Evolutionary conservation across 805 yeast genomes (phyloP), one percentile per base, ranked within the genome.

Genomic region (Monosporozyma unispora): DNA sequence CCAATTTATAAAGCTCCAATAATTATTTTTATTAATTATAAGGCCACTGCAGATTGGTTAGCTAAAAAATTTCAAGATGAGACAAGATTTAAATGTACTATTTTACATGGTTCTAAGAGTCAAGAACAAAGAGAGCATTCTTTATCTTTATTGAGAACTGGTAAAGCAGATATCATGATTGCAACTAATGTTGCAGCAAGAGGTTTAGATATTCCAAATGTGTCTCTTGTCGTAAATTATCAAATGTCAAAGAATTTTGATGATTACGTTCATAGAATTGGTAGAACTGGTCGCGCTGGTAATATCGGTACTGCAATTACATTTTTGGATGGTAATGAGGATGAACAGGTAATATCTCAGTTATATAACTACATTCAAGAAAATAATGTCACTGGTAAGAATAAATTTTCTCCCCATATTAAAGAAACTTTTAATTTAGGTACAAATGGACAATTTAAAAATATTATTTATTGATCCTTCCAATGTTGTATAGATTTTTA

Each of bases 101-200:
- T 82, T 0, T 75, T 91, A 58, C 97, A 91, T 66, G 98, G 98
- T 12, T 82, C 90, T 0, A 87, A 85, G 62, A 75, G 83, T 1
- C 99, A 91, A 67, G 85, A 80, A 11, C 83, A 83, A 58, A 78
- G 99, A 67, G 98, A 91, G 60, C 68, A 68, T n/a, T 85, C 96
- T 0, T 73, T 91, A 16, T 67, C 70, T 9, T 72, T 78, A 31
- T 74, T 91, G 53, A 73, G 82, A 43, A 54, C 67, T 5, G 82
- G 84, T 1, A 66, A 69, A 22, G 76, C 76, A 0, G 82, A 80
- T 47, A 72, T 87, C 6, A 68, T 91, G 41, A 81, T 91, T 16
- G 98, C 97, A 3, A 93, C 98, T 0, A 96, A 91, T 64, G 88
- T 91, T 22, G 97, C 97, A 0, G 95, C 96, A 2, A 78, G 99